Evolutionary conservation across 2,329 filamentous ascomycete genomes (phyloP).

Genomic region (Lachnellula subtilissima): DNA sequence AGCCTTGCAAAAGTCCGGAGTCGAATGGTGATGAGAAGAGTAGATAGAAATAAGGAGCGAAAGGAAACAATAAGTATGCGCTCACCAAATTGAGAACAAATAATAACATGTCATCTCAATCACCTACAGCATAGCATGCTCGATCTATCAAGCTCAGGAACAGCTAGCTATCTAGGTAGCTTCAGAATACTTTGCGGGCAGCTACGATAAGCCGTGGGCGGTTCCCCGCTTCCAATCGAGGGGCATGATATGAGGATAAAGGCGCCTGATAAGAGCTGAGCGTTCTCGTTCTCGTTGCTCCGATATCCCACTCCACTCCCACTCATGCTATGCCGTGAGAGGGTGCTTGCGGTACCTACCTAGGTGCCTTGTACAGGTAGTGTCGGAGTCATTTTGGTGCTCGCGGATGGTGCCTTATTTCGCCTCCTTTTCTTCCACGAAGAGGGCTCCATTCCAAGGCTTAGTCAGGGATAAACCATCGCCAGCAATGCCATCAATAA

Average conservation of each 20-base stretch:
- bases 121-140: not conserved
- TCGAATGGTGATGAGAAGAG: not conserved
- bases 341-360: no score
- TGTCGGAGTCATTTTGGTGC: no score
- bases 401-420: no score
- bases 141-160: constrained; percentile 2
- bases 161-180: constrained; percentile 2
- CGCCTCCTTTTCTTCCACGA: no score
- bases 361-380: no score
- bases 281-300: not conserved
- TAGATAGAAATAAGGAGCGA: not conserved
- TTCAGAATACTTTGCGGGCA: constrained; percentile 6
- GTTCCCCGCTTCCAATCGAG: constrained; percentile 9
- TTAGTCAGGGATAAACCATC: no score
- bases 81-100: constrained; percentile 1
- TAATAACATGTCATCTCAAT: constrained; percentile 4
- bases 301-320: not conserved
- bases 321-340: no score
- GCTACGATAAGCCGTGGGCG: constrained; percentile 10
- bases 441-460: no score
- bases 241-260: not conserved
- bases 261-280: not conserved
- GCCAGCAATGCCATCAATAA: no score
- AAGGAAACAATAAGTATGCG: constrained; percentile 8
- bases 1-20: not conserved